A percentile compares a stretch with the other conserved stretches of the same genome.
Conservation (phyloP, 306 rosid species). For the Vigna trinervia region DNA sequence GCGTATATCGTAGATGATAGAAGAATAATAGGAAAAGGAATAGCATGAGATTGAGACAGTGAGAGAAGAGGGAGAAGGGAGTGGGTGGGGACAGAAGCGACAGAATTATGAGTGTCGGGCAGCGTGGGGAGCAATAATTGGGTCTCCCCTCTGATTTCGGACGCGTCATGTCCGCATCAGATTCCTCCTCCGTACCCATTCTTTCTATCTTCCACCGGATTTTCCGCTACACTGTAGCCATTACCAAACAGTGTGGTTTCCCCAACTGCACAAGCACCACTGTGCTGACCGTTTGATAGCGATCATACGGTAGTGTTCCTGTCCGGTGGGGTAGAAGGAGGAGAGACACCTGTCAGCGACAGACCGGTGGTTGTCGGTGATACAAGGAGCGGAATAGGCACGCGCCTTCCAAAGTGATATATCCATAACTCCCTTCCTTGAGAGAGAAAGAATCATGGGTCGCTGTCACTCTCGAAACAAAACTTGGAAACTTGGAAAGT, state of each 20-base stretch:
- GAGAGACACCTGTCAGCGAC: conserved; percentile 51
- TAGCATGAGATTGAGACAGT: conserved; percentile 30
- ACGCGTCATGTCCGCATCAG: conserved; percentile 93
- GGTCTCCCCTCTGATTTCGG: conserved; percentile 91
- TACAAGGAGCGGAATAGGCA: conserved; percentile 13
- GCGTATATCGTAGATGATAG: neutral
- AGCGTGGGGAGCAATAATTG: conserved; percentile 96
- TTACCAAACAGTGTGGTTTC: conserved; percentile 35
- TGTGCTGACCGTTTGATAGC: conserved; percentile 27
- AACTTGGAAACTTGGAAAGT: conserved; percentile 13
- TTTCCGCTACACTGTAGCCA: conserved; percentile 70
- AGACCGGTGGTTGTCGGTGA: conserved; percentile 55
- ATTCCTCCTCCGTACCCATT: conserved; percentile 62
- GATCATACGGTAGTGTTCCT: neutral
- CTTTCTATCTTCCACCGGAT: conserved; percentile 61
- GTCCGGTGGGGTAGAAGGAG: neutral
- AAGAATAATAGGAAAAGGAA: neutral
- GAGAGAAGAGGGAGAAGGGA: neutral
- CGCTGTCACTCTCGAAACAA: conserved; percentile 43
- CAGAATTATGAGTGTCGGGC: conserved; percentile 89
- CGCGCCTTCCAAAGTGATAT: conserved; percentile 43
- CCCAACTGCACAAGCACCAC: neutral
- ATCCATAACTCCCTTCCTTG: conserved; percentile 8
- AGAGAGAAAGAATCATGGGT: conserved; percentile 50
- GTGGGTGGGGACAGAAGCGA: conserved; percentile 58